phyloP scores from a whole-genome alignment of 2,329 filamentous ascomycete genomes.

The Diplodia sapinea region DNA sequence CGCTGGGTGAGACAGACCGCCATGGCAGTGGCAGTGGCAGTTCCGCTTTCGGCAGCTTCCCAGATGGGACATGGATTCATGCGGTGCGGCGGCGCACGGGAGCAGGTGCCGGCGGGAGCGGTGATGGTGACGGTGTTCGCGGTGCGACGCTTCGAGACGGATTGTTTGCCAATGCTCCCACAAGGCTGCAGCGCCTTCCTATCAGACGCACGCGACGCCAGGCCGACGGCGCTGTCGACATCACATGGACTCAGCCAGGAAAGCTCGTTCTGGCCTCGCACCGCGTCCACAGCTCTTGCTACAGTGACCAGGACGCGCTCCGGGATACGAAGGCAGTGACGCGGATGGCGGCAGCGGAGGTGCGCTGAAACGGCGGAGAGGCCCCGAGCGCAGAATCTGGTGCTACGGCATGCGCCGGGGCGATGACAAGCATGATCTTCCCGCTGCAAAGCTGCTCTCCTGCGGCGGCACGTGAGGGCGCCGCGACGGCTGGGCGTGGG shows the following conservation, averaged over 20 bases:
- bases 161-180: slow-evolving; percentile 24
- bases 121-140: not conserved
- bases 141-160: slow-evolving; percentile 26
- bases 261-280: not conserved
- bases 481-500: not conserved
- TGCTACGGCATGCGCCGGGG: slow-evolving; percentile 20
- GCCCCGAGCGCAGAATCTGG: slow-evolving; percentile 24
- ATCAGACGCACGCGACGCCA: slow-evolving; percentile 18
- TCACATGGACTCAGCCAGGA: slow-evolving; percentile 25
- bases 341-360: not conserved
- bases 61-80: slow-evolving; percentile 9
- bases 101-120: not conserved
- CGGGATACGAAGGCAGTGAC: slow-evolving; percentile 10
- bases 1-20: slow-evolving; percentile 12
- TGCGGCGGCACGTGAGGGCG: slow-evolving; percentile 9
- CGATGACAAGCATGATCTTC: slow-evolving; percentile 28
- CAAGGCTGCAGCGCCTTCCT: slow-evolving; percentile 27
- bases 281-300: slow-evolving; percentile 6
- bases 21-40: not conserved
- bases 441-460: slow-evolving; percentile 2
- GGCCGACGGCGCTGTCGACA: slow-evolving; percentile 13
- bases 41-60: slow-evolving; percentile 15
- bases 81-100: not conserved
- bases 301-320: not conserved
- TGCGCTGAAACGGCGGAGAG: slow-evolving; percentile 26